Evolutionary conservation across 2,329 filamentous ascomycete species (phyloP).

Genomic region (Aspergillus aculeatus): DNA sequence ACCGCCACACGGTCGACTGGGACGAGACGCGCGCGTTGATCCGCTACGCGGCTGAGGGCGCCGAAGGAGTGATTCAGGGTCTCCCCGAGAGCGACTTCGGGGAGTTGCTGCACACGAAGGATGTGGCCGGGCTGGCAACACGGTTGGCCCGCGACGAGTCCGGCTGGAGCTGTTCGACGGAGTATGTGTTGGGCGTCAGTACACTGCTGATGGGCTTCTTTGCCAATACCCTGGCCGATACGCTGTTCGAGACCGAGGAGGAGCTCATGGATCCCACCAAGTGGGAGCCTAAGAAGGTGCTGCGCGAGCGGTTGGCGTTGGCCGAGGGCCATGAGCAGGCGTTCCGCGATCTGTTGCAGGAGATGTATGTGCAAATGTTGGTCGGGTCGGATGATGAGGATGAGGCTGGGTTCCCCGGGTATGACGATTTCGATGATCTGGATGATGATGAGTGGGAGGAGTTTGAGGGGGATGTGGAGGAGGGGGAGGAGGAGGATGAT

Average conservation of each 20-base stretch:
- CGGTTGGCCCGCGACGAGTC: conserved; percentile 12
- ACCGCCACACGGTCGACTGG: conserved; percentile 16
- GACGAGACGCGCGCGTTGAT: conserved; percentile 15
- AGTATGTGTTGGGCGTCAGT: conserved; percentile 15
- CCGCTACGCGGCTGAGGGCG: not conserved
- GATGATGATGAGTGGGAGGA: not conserved
- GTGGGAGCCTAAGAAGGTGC: conserved; percentile 11
- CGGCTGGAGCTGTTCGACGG: conserved; percentile 10
- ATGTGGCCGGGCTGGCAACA: conserved; percentile 7
- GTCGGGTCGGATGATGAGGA: not conserved
- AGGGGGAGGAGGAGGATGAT: not conserved
- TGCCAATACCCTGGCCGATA: conserved; percentile 6
- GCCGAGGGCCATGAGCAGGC: conserved; percentile 13
- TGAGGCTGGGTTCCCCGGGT: not conserved
- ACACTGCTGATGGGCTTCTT: conserved; percentile 13
- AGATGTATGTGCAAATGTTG: conserved; percentile 14
- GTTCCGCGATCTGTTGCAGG: conserved; percentile 6
- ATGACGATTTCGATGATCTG: conserved; percentile 6
- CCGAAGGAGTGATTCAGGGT: not conserved
- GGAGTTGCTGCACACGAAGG: conserved; percentile 7
- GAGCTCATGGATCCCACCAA: conserved; percentile 2
- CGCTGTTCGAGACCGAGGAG: conserved; percentile 13
- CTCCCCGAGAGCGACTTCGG: conserved; percentile 11
- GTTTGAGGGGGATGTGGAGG: not conserved
- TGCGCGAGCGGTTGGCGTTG: conserved; percentile 7